These are phyloP conservation scores for Paecilomyces variotii DNA, from an alignment of 2,329 filamentous ascomycete genomes.

Conservation along the genomic window DNA sequence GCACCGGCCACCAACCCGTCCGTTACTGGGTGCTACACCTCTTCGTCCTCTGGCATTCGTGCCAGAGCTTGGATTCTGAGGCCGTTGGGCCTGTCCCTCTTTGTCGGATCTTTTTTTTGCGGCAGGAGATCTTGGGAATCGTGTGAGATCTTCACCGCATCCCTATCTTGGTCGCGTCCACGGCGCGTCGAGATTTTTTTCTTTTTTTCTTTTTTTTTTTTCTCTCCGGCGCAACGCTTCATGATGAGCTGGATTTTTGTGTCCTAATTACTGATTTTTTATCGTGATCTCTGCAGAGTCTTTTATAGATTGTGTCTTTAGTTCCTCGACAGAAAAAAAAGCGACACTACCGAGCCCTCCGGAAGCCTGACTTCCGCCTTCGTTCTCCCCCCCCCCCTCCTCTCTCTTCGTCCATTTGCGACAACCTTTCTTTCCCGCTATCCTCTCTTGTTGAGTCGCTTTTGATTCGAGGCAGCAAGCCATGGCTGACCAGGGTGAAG, in stretches of 20 bases:
- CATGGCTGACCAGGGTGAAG: constrained; percentile 76
- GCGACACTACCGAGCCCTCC: constrained; percentile 19
- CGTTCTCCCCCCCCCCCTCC: constrained; percentile 5
- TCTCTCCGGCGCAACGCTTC: not conserved
- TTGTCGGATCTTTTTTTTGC: constrained; percentile 15
- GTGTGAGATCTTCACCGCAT: constrained; percentile 18
- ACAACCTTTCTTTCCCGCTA: constrained; percentile 11
- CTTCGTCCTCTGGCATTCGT: constrained; percentile 16
- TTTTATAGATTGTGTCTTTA: not conserved
- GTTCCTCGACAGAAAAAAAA: not conserved
- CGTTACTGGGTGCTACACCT: constrained; percentile 13
- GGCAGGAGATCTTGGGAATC: constrained; percentile 9
- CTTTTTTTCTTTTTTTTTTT: not conserved
- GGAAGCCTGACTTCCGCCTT: constrained; percentile 11
- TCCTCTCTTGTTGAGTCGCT: constrained; percentile 16
- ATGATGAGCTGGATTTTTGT: not conserved
- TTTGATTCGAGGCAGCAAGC: constrained; percentile 33
- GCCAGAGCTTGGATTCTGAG: constrained; percentile 17
- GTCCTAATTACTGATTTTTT: not conserved
- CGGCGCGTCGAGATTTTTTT: not conserved
- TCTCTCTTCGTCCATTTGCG: constrained; percentile 6
- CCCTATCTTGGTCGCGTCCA: constrained; percentile 3
- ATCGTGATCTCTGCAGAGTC: not conserved
- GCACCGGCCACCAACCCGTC: constrained; percentile 8
- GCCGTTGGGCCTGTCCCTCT: constrained; percentile 21